phyloP scores from a whole-genome alignment of 129 eudicot genomes.

The Flaveria sonorensis region DNA sequence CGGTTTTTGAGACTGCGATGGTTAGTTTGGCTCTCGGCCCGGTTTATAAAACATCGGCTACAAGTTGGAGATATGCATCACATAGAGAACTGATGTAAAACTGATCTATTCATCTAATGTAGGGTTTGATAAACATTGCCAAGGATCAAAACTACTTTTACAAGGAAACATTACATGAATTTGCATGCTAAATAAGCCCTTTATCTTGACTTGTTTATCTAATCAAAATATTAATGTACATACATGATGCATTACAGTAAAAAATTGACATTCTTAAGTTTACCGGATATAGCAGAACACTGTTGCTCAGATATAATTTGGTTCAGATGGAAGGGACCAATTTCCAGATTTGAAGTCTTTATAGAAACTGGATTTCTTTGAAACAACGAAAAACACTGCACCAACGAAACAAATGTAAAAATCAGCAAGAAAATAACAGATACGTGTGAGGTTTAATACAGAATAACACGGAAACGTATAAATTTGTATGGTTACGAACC shows the following conservation, averaged over 20 bases:
- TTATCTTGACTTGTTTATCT: slow-evolving; percentile 2
- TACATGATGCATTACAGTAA: slow-evolving; percentile 3
- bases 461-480: background rate
- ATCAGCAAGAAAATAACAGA: background rate
- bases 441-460: background rate
- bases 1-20: background rate
- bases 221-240: slow-evolving; percentile 25
- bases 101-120: background rate
- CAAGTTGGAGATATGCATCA: background rate
- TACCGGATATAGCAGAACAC: background rate
- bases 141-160: slow-evolving; percentile 6
- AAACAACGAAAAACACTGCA: slow-evolving; percentile 89
- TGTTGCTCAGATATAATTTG: slow-evolving; percentile 13
- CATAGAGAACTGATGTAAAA: no score
- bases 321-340: slow-evolving; percentile 72
- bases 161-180: background rate
- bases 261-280: background rate
- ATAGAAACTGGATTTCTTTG: slow-evolving; percentile 71
- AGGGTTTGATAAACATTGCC: background rate
- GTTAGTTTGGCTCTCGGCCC: background rate
- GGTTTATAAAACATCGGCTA: background rate
- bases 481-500: slow-evolving; percentile 49
- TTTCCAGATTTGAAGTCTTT: slow-evolving; percentile 78
- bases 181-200: slow-evolving; percentile 10
- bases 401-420: background rate